Conservation (phyloP, 2,329 filamentous ascomycete species). For the Bipolaris cookei region DNA sequence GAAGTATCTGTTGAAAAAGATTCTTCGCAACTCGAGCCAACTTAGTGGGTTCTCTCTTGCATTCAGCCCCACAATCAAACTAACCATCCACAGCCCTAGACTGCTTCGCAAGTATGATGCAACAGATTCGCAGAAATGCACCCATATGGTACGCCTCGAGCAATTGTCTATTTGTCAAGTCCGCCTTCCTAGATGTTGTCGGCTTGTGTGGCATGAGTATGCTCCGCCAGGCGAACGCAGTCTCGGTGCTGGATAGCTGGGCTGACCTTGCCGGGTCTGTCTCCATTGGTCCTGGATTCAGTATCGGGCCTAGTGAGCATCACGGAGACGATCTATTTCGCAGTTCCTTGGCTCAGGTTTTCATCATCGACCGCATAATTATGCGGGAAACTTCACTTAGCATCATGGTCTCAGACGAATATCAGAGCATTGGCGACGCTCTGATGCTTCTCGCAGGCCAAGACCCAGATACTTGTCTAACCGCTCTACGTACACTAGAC, state of each 20-base stretch:
- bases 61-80: not conserved
- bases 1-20: constrained; percentile 41
- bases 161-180: constrained; percentile 43
- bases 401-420: constrained; percentile 20
- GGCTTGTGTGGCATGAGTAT: constrained; percentile 35
- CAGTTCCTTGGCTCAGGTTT: constrained; percentile 30
- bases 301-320: constrained; percentile 13
- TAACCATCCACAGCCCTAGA: constrained; percentile 21
- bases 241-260: constrained; percentile 30
- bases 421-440: constrained; percentile 33
- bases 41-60: constrained; percentile 16
- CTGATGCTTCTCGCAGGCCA: constrained; percentile 30
- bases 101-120: constrained; percentile 26
- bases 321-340: constrained; percentile 26
- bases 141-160: constrained; percentile 25
- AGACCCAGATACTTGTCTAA: constrained; percentile 38
- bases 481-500: constrained; percentile 31
- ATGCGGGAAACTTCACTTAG: constrained; percentile 21
- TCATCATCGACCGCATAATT: constrained; percentile 36
- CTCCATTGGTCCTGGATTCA: constrained; percentile 29
- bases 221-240: constrained; percentile 26
- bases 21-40: constrained; percentile 19
- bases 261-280: constrained; percentile 24
- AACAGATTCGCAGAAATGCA: constrained; percentile 24
- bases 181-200: constrained; percentile 48